Evolutionary conservation across 2,329 filamentous ascomycete genomes (phyloP).

Genomic region (Fusarium protoensiforme): DNA sequence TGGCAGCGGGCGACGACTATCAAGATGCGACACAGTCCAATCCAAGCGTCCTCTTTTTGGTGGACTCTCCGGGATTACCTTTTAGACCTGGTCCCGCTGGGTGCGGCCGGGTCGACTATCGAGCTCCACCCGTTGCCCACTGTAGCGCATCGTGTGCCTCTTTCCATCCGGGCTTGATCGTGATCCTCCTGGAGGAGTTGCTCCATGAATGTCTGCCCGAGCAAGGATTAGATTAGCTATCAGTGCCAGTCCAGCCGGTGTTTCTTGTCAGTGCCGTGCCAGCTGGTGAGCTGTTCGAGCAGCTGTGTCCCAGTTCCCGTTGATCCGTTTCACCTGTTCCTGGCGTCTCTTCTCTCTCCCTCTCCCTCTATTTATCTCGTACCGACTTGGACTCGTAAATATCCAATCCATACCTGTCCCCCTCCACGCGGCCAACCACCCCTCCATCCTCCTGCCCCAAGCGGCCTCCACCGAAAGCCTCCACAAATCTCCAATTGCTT

Average conservation of each 20-base stretch:
- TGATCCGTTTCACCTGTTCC: background rate
- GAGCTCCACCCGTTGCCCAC: constrained; percentile 22
- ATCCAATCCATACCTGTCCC: constrained; percentile 1
- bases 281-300: background rate
- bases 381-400: background rate
- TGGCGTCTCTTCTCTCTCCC: background rate
- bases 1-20: background rate
- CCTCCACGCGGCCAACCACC: background rate
- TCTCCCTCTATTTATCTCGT: background rate
- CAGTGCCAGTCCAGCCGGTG: background rate
- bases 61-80: background rate
- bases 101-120: constrained; percentile 30
- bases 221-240: background rate
- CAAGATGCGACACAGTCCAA: background rate
- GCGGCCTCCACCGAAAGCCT: background rate
- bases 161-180: constrained; percentile 24
- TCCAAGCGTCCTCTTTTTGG: background rate
- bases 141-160: constrained; percentile 24
- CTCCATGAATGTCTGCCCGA: constrained; percentile 19
- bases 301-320: background rate
- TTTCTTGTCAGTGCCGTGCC: background rate
- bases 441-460: background rate
- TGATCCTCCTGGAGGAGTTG: constrained; percentile 26
- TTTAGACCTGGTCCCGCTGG: constrained; percentile 15
- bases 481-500: constrained; percentile 11